phyloP scores from a whole-genome alignment of 441 rosid species.

The Melastoma candidum region DNA sequence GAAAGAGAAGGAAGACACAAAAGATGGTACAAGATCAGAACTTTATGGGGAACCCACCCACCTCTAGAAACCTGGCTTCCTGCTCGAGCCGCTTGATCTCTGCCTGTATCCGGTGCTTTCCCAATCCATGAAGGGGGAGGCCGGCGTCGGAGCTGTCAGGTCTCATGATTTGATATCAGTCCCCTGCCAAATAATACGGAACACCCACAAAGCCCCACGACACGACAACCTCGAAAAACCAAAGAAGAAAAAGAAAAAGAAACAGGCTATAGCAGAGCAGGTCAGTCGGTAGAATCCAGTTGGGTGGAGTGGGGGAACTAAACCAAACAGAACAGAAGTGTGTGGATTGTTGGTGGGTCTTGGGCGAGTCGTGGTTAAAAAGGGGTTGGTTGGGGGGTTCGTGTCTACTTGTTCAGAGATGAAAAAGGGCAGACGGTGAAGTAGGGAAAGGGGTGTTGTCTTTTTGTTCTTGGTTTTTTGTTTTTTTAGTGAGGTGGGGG shows the following conservation, averaged over 20 bases:
- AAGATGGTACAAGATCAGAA: neutral
- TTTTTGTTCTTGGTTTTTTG: neutral
- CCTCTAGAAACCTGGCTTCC: slow-evolving; percentile 84
- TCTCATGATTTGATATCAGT: too few relatives aligned
- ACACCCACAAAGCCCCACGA: too few relatives aligned
- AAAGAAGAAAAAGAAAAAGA: too few relatives aligned
- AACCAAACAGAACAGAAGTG: too few relatives aligned
- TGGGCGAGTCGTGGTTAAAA: neutral
- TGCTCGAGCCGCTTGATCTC: slow-evolving; percentile 87
- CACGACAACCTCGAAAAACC: too few relatives aligned
- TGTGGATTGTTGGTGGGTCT: too few relatives aligned
- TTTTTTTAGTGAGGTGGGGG: neutral
- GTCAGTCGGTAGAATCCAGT: too few relatives aligned
- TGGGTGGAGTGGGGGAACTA: too few relatives aligned
- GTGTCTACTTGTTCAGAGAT: too few relatives aligned
- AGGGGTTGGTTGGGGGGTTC: neutral
- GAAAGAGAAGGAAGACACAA: neutral
- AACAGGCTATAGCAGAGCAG: too few relatives aligned
- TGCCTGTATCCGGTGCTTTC: slow-evolving; percentile 84
- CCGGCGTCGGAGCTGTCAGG: too few relatives aligned
- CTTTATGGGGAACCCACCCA: slow-evolving; percentile 11
- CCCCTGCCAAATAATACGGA: too few relatives aligned
- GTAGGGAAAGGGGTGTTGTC: slow-evolving; percentile 5
- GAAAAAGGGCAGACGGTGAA: slow-evolving; percentile 3
- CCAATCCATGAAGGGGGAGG: slow-evolving; percentile 7